Conservation (phyloP, 2,329 filamentous ascomycete genomes). For the Arthrobotrys entomopaga region DNA sequence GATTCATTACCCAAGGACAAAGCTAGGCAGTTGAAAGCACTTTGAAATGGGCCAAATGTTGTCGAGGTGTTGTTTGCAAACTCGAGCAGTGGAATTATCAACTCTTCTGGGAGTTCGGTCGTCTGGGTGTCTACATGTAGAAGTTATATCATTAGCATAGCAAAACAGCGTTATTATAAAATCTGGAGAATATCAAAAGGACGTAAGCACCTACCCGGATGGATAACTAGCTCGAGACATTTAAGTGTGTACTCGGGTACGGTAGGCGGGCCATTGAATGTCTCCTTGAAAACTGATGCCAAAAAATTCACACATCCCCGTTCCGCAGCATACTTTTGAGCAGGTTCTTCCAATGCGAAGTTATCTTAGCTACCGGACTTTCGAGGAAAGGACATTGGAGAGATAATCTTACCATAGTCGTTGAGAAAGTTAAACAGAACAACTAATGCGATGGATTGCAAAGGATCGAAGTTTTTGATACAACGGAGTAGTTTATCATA, state of each 20-base stretch:
- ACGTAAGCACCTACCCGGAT: conserved; percentile 11
- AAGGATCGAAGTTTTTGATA: not conserved
- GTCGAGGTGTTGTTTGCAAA: conserved; percentile 1
- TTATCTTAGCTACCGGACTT: conserved; percentile 1
- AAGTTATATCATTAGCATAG: not conserved
- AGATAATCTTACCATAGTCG: conserved; percentile 32
- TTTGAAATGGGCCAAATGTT: conserved; percentile 22
- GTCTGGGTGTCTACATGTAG: conserved; percentile 3
- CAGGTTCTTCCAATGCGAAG: conserved; percentile 20
- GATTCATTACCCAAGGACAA: conserved; percentile 13
- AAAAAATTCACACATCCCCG: conserved; percentile 15
- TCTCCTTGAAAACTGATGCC: not conserved
- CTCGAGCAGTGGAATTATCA: conserved; percentile 18
- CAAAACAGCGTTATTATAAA: not conserved
- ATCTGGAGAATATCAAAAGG: not conserved
- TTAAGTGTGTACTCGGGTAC: conserved; percentile 24
- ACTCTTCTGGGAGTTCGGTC: not conserved
- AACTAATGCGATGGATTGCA: conserved; percentile 19
- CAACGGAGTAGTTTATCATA: conserved; percentile 7
- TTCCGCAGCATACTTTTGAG: conserved; percentile 28
- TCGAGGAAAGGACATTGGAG: not conserved
- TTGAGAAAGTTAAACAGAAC: conserved; percentile 52
- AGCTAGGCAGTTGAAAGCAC: conserved; percentile 13
- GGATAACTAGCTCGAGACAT: conserved; percentile 35
- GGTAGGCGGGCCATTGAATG: not conserved